Evolutionary conservation across 2,329 filamentous ascomycete genomes (phyloP).

Genomic region (Trichoderma endophyticum): DNA sequence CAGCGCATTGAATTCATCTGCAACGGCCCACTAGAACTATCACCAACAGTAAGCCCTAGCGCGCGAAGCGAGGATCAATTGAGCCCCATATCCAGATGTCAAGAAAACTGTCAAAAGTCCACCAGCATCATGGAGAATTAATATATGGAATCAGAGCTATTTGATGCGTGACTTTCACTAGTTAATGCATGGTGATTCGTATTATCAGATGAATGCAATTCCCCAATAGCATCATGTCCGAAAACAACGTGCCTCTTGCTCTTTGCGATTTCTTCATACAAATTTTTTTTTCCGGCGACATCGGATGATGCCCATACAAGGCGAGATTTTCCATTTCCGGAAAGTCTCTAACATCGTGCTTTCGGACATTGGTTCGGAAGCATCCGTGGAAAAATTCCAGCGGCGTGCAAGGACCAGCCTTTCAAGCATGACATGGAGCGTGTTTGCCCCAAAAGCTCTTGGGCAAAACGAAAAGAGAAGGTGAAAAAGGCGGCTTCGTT

Average conservation of each 20-base stretch:
- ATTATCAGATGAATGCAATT: not conserved
- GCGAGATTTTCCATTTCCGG: not conserved
- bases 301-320: not conserved
- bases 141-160: not conserved
- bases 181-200: not conserved
- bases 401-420: not conserved
- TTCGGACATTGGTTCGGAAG: not conserved
- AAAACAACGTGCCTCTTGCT: not conserved
- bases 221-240: not conserved
- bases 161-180: not conserved
- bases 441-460: not conserved
- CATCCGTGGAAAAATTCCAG: not conserved
- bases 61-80: not conserved
- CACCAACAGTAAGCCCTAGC: slow-evolving; percentile 10
- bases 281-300: not conserved
- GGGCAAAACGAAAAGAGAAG: not conserved
- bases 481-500: not conserved
- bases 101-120: not conserved
- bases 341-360: not conserved
- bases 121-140: not conserved
- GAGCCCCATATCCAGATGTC: not conserved
- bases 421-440: not conserved
- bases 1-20: not conserved
- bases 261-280: not conserved
- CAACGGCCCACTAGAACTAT: not conserved